Conservation (phyloP, 2,329 filamentous ascomycete species). For the Colletotrichum agaves region DNA sequence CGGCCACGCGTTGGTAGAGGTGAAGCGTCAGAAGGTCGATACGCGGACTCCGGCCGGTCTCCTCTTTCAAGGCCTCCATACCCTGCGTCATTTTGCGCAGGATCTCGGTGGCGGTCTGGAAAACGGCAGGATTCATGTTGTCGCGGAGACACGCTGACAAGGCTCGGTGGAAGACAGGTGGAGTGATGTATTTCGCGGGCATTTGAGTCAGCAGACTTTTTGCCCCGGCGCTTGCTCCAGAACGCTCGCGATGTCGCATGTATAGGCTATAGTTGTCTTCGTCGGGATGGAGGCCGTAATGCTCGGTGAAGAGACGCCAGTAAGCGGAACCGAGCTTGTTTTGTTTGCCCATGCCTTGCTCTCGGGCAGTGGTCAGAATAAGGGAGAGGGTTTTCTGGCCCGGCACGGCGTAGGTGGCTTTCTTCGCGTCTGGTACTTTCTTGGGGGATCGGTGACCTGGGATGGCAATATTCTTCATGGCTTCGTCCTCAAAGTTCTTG, state of each 20-base stretch:
- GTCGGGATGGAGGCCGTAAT: conserved; percentile 76
- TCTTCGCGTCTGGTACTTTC: conserved; percentile 6
- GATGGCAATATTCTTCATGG: conserved; percentile 40
- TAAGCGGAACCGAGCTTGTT: conserved; percentile 76
- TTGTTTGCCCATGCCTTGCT: conserved; percentile 58
- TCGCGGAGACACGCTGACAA: conserved; percentile 81
- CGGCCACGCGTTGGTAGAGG: conserved; percentile 66
- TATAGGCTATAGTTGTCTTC: conserved; percentile 67
- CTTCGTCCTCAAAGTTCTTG: conserved; percentile 28
- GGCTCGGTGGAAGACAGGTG: conserved; percentile 75
- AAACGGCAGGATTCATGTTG: conserved; percentile 76
- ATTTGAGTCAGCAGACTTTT: conserved; percentile 68
- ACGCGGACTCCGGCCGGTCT: conserved; percentile 8
- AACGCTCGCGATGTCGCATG: conserved; percentile 70
- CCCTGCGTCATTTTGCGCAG: conserved; percentile 69
- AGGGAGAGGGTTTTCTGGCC: conserved; percentile 73
- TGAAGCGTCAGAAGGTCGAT: conserved; percentile 63
- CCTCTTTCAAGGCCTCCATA: neutral
- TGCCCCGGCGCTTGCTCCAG: conserved; percentile 72
- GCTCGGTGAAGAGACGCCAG: conserved; percentile 77
- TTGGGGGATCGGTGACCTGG: conserved; percentile 8
- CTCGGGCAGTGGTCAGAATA: conserved; percentile 71
- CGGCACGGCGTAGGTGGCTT: conserved; percentile 54
- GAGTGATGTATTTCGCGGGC: conserved; percentile 54
- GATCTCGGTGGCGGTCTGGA: conserved; percentile 72